Conservation (phyloP, 768 basidiomycete genomes). For the Heimioporus sp. region DNA sequence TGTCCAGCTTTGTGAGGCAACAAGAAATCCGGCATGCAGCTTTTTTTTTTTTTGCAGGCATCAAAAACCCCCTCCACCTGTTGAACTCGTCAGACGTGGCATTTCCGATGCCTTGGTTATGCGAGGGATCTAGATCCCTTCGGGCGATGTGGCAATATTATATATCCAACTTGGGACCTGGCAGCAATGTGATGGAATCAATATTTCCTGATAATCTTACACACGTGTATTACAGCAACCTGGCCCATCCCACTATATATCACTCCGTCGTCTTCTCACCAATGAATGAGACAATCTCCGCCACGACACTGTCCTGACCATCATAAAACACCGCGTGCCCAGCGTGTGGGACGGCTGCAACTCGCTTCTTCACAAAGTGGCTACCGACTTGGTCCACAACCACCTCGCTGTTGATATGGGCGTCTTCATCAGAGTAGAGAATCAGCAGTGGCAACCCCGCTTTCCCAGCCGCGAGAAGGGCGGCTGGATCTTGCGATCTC, state of each 20-base stretch:
- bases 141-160: too few species aligned
- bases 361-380: neutral
- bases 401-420: constrained; percentile 2
- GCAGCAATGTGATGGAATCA: too few species aligned
- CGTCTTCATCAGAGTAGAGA: neutral
- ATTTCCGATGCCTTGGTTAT: too few species aligned
- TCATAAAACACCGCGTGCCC: constrained; percentile 1
- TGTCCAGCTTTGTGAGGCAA: too few species aligned
- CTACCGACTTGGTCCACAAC: neutral
- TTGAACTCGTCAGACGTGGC: too few species aligned
- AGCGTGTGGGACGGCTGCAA: neutral
- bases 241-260: neutral
- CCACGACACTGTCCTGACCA: neutral
- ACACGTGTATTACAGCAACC: neutral
- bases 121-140: too few species aligned
- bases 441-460: neutral
- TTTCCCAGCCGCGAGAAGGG: constrained; percentile 1
- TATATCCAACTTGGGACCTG: too few species aligned
- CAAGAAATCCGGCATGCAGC: too few species aligned
- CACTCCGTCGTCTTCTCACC: neutral
- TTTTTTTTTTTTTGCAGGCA: too few species aligned
- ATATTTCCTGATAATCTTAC: neutral
- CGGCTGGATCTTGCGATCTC: neutral
- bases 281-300: constrained; percentile 4
- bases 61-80: too few species aligned